Evolutionary conservation across 805 yeast species (phyloP).

Genomic region (Blastobotrys parvus): DNA sequence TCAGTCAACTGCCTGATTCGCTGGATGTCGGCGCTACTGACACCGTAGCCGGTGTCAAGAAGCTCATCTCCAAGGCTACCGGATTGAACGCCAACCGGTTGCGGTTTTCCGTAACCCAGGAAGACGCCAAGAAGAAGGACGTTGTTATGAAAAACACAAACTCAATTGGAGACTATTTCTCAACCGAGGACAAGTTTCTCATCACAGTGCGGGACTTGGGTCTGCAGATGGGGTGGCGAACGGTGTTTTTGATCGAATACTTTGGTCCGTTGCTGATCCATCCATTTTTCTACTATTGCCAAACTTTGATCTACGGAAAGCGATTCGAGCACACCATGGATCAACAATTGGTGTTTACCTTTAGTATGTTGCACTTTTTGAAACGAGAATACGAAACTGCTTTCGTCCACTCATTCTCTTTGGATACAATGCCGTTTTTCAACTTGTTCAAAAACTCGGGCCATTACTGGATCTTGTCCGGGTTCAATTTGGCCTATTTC

Average conservation of each 20-base stretch:
- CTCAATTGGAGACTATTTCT: conserved; percentile 36
- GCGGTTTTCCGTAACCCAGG: conserved; percentile 40
- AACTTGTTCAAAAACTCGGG: conserved; percentile 81
- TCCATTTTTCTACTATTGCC: conserved; percentile 50
- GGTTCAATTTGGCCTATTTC: conserved; percentile 47
- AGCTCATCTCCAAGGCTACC: conserved; percentile 38
- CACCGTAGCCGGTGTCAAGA: conserved; percentile 37
- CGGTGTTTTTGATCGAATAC: conserved; percentile 84
- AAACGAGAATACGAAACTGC: conserved; percentile 87
- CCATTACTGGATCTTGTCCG: conserved; percentile 92
- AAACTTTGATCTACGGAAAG: conserved; percentile 28
- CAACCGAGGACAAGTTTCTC: conserved; percentile 27
- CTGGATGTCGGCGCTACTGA: conserved; percentile 29
- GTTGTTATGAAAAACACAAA: conserved; percentile 39
- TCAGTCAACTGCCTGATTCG: conserved; percentile 21
- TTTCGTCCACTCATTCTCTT: conserved; percentile 76
- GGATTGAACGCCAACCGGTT: conserved; percentile 43
- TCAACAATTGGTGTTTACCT: conserved; percentile 44
- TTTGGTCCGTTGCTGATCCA: conserved; percentile 83
- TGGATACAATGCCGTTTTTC: conserved; percentile 85
- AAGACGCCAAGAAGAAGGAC: conserved; percentile 29
- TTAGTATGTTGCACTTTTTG: conserved; percentile 66
- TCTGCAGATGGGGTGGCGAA: conserved; percentile 85
- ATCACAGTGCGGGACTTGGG: conserved; percentile 81
- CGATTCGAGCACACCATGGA: conserved; percentile 36